Conservation (phyloP, 2,329 filamentous ascomycete genomes). For the Fusarium illudens region DNA sequence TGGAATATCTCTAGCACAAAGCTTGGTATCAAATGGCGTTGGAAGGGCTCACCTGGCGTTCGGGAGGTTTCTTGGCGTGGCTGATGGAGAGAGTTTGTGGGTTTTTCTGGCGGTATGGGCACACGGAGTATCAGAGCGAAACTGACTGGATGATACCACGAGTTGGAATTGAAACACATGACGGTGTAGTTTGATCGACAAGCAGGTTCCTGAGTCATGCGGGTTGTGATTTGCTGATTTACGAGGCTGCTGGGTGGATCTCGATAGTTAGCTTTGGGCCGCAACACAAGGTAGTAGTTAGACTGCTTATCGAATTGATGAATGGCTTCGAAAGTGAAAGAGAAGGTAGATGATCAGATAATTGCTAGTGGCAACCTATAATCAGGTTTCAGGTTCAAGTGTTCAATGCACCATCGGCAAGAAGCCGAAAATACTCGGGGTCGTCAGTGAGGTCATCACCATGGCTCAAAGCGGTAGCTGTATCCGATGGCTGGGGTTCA, state of each 20-base stretch:
- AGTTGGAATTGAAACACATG: not conserved
- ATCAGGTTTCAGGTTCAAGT: not conserved
- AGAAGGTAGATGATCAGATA: not conserved
- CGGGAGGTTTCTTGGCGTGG: not conserved
- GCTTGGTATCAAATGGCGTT: slow-evolving; percentile 15
- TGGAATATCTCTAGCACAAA: slow-evolving; percentile 29
- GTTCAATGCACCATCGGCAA: not conserved
- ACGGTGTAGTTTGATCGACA: not conserved
- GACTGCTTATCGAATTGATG: not conserved
- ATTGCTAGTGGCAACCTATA: not conserved
- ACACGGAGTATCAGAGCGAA: not conserved
- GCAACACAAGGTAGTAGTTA: not conserved
- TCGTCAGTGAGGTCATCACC: slow-evolving; percentile 27
- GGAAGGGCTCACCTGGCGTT: not conserved
- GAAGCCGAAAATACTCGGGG: slow-evolving; percentile 22
- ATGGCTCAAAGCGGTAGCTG: not conserved
- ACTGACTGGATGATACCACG: not conserved
- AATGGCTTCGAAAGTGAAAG: not conserved
- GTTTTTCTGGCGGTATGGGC: not conserved
- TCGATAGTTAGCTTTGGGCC: not conserved
- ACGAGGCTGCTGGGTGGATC: not conserved
- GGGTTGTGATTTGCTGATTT: not conserved
- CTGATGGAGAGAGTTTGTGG: not conserved
- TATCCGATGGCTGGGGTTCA: not conserved
- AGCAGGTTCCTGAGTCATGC: not conserved